Base-by-base conservation (phyloP, 2,329 filamentous ascomycete genomes). In the Westerdykella sp. region DNA sequence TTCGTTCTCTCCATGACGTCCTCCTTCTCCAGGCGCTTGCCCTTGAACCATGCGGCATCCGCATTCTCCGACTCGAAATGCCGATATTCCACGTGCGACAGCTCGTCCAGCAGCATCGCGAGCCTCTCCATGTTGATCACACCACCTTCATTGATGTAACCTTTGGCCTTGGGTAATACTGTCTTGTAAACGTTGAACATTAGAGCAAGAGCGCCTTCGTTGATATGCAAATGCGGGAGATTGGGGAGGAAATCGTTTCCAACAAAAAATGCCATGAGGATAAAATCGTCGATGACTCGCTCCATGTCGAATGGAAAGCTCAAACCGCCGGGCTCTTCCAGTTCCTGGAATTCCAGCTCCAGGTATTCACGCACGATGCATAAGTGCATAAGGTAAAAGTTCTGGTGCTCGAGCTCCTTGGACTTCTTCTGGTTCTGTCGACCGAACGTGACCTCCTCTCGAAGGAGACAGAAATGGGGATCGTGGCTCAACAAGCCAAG, bases 181-280 rank as follows among this genome's bases (percentile, higher is more conserved):
- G 84, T 78, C 69, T 97, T 97, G 76, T 98, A 98, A 47, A 95
- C 82, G 62, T 85, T 85, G 68, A 98, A 98, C 93, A 98, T 98
- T 62, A 93, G 84, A 18, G 91, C 87, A 67, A 98, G 73, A 16
- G 94, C 93, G 52, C 93, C 94, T 69, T 98, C 94, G 68, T 98
- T 98, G 69, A 98, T 98, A 69, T 98, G 93, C 52, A 98, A 72
- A 61, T 94, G 87, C 5, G 94, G 94, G 45, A 98, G 76, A 69
- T 98, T 96, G 3, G 93, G 93, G 67, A 98, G 78, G 72, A 98
- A 98, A 78, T 98, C 93, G 69, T 98, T 98, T 64, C 93, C 93
- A 59, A 98, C 88, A 68, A 98, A 98, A 73, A 98, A 98, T 38
- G 90, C 91, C 89, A 98, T 96, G 48, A 98, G 79, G 64, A 98